Evolutionary conservation across 805 yeast species (phyloP), one percentile per base, ranked within the genome.

Genomic region (Nakazawaea ernobii): DNA sequence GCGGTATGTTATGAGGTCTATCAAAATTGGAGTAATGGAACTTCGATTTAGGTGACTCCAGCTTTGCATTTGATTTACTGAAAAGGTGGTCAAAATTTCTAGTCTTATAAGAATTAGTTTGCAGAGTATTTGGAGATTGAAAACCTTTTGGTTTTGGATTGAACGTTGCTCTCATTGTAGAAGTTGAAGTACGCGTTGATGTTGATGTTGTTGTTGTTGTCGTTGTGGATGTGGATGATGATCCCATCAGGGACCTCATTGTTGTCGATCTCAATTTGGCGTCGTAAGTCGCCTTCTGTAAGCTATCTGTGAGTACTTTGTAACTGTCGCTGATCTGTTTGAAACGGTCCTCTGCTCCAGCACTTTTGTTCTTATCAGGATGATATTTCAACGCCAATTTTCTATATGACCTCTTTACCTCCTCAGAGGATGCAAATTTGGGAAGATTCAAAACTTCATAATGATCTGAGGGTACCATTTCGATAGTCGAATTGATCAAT

Each of bases 351-450:
- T 32, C 46, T 8, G 49, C 53, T 20, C 61, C 71, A 43, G 58
- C 57, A 40, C 65, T 68, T 10, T 77, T 80, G 59, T 86, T 84
- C 68, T 88, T 87, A 60, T 87, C 96, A 0, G 96, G 96, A 61
- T 87, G 96, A 58, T 77, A 77, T 52, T 69, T 71, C 50, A 86
- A 72, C 3, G 95, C 95, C 55, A 80, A 74, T 57, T 78, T 80
- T 56, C 90, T 73, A 66, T 85, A 88, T 1, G 95, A 90, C 62
- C 85, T 86, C 61, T 86, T 86, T 59, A 88, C 79, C 51, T 81
- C 84, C 2, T 65, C 59, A 8, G 71, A 80, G 3, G 71, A 64
- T 17, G 87, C 87, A n/a, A 66, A 64, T 6, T 67, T 65, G 9
- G 69, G 59, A 7, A 85, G 76, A n/a, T 73, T 82, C 29, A 84